Percentiles rank a stretch among this genome's conserved stretches.
phyloP scores from a whole-genome alignment of 805 yeast genomes.

The Pichia exigua region DNA sequence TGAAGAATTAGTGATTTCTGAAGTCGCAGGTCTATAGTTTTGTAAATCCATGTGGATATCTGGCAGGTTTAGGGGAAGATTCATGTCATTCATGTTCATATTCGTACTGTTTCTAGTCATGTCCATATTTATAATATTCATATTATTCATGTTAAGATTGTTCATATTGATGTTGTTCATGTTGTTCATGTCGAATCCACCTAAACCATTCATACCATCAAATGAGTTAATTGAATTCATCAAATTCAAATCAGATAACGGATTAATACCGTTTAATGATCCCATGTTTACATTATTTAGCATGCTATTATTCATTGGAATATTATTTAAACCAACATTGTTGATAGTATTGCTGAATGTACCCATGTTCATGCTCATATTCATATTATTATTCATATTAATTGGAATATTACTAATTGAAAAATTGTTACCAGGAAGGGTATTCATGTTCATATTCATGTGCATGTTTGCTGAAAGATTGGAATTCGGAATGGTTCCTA shows the following conservation, averaged over 20 bases:
- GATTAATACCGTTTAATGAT: neutral
- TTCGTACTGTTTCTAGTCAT: neutral
- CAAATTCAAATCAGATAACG: neutral
- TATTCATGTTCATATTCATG: neutral
- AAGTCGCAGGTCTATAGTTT: neutral
- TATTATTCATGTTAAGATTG: conserved; percentile 1
- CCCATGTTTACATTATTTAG: neutral
- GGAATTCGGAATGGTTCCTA: neutral
- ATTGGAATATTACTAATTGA: neutral
- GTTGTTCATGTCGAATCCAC: neutral
- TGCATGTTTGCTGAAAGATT: neutral
- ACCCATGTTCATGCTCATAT: conserved; percentile 6
- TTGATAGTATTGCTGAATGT: neutral
- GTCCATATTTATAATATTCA: neutral
- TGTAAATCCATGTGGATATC: neutral
- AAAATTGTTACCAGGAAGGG: neutral
- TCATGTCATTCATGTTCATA: neutral
- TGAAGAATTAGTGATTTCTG: neutral
- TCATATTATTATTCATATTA: no score
- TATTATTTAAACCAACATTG: neutral
- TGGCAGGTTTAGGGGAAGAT: neutral
- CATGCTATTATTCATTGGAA: neutral
- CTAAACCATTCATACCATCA: neutral
- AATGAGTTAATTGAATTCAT: neutral
- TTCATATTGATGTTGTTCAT: neutral